Base-by-base conservation (phyloP, 2,329 filamentous ascomycete genomes). In the Claviceps arundinis region DNA sequence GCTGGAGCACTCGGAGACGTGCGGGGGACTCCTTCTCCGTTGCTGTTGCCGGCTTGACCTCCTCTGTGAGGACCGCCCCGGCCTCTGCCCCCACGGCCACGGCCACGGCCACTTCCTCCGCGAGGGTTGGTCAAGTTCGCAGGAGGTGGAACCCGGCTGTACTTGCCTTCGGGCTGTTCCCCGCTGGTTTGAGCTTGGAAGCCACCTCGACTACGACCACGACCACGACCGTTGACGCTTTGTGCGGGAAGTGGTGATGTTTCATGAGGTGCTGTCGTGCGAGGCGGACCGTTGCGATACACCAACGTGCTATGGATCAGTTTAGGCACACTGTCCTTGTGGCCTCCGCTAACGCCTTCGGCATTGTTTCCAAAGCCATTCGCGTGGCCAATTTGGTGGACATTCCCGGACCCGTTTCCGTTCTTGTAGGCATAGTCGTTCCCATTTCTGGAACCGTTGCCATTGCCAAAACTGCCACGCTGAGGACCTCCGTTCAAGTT, bases 141-240 rank as follows among this genome's bases (percentile, higher is more conserved):
- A 1, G 84, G 83, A 22, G 83, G 84, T 34, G 80, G 79, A 7
- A 83, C 77, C 16, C 74, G 74, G 53, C 73, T 74, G 59, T 79
- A 84, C 37, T 64, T 64, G 6, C 51, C 54, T 46, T 60, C 60
- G 54, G 61, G 60, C 19, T 60, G 48, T 26, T 44, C 52, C 5
- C 51, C 49, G 13, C 50, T 49, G n/a, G 48, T 19, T 7, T 54
- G 50, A 24, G 56, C 61, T 34, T 60, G 56, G 8, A 57, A 47
- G 45, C 54, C 61, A 22, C 64, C 60, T 34, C 30, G 30, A 24
- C 24, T 24, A 6, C 24, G 24, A 24, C 24, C 24, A 24, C 24
- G 59, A 11, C 55, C 55, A 42, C 57, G 44, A 56, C 61, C n/a
- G 60, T 56, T 14, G 61, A 52, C 55, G n/a, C 61, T 61, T n/a